Base-by-base conservation (phyloP, 2,329 filamentous ascomycete species). In the Colletotrichum theobromicola region DNA sequence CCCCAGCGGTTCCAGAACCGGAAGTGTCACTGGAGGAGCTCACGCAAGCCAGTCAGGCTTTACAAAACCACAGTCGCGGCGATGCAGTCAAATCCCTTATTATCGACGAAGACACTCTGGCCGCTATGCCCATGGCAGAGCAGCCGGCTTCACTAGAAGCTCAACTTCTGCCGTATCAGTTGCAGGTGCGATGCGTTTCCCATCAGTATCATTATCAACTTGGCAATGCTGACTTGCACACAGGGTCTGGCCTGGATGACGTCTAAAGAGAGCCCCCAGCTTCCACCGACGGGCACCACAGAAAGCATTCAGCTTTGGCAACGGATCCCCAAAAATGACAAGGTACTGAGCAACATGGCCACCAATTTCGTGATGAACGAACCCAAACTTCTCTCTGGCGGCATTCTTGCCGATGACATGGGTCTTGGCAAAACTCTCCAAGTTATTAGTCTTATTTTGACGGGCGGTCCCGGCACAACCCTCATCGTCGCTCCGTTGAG, bases 351-450 rank as follows among this genome's bases (percentile, higher is more conserved):
- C 72, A 95, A 94, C 82, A 88, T 94, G 77, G 94, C 93, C 74
- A 96, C 92, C 0, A 92, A 92, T 67, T 96, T 92, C 80, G 91
- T 89, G 10, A 82, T 81, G 0, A 82, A 82, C 4, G 83, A 88
- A 2, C 95, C 95, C 0, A 82, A 85, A 1, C 87, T 98, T 26
- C 91, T 94, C 8, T 94, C 92, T 64, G 95, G 95, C 21, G 95
- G 95, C 35, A 95, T 98, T 64, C 88, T 98, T 10, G 95, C 95
- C 3, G 95, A 98, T 81, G 95, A 98, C 79, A 98, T 98, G 96
- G 95, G 95, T 5, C 85, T 98, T 7, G 95, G 95, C 28, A 98
- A 98, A 85, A 98, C 95, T 1, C 88, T 98, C 10, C 94, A 98
- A 81, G 90, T 95, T 62, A 96, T 98, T 78, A 94, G 94, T 67